Percentiles rank a stretch among this genome's conserved stretches.
These are phyloP conservation scores for Diophrys sp. DNA, from an alignment of 73 alveolate species.

Conservation along the genomic window DNA sequence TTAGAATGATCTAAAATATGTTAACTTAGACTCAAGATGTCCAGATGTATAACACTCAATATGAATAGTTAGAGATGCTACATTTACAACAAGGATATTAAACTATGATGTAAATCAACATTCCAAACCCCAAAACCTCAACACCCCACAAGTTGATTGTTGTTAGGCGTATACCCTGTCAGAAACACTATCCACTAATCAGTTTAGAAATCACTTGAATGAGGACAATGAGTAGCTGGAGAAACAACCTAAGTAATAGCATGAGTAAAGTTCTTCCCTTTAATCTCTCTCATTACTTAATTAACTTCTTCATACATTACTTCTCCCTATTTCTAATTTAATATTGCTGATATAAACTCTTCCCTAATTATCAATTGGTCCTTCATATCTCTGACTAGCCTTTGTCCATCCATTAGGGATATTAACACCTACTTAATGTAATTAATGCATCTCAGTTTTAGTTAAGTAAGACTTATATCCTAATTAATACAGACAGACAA, in stretches of 20 bases:
- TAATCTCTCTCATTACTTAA: background rate
- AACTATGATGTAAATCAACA: no score
- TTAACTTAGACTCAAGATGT: background rate
- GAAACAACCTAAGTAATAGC: background rate
- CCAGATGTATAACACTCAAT: no score
- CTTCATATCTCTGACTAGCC: background rate
- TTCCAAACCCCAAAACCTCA: no score
- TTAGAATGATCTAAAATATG: no score
- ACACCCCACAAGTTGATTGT: no score
- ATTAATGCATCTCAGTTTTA: background rate
- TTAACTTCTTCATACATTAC: background rate
- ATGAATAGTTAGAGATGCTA: background rate
- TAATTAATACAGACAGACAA: no score
- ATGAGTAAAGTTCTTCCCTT: background rate
- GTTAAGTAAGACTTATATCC: background rate
- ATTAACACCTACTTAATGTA: no score
- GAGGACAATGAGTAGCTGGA: conserved; percentile 2
- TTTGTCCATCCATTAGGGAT: background rate
- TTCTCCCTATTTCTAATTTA: no score
- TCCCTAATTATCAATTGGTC: background rate
- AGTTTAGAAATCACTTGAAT: background rate
- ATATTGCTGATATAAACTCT: background rate
- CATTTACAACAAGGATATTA: background rate
- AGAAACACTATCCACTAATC: background rate
- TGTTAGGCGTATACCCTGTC: no score